Evolutionary conservation across 441 rosid species (phyloP), one percentile per base, ranked within the genome.

Genomic region (Viola pubescens): DNA sequence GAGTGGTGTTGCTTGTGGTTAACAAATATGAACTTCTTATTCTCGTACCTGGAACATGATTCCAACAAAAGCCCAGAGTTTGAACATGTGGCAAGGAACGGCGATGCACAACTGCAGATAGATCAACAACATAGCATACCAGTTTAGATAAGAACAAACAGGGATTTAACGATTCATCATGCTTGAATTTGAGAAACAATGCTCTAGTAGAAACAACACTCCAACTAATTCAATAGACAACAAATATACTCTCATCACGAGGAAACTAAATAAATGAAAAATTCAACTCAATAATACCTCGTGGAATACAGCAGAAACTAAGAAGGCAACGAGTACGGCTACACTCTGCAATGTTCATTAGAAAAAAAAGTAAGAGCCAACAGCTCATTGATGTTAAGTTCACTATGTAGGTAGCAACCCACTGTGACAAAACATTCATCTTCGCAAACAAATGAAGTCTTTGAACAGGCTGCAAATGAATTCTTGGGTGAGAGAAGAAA

Each of bases 291-390:
- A 44, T 4, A 48, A 61, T 79, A 94, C 97, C 97, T 94, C 99
- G 41, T 94, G 99, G 75, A 94, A 94, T 60, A 84, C 68, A 46
- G 97, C 97, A 52, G 99, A 94, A 62, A 91, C 94, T 9, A 85
- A 67, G 81, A 94, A 94, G 48, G 85, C 67, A 68, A 88, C 67
- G 61, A 91, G 7, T 52, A 91, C 2, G 5, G 99, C 88, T 19
- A 70, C 77, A 52, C 71, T 82, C 98, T 91, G 82, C 64, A 73
- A 45, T 58, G 74, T 62, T 10, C 40, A 13, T 45, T 14, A 45
- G 50, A 63, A 26, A 54, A 43, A 40, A 42, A 4, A 26, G 38
- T 0, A 3, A 9, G 37, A 9, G 50, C 10, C 37, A 7, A 65
- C 34, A 26, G 7, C 19, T n/a, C 13, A 34, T 45, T 26, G 48